Percentiles rank a stretch among this genome's conserved stretches.
Conservation (phyloP, 164 flowering plant species). For the Magnolia changhungtana region DNA sequence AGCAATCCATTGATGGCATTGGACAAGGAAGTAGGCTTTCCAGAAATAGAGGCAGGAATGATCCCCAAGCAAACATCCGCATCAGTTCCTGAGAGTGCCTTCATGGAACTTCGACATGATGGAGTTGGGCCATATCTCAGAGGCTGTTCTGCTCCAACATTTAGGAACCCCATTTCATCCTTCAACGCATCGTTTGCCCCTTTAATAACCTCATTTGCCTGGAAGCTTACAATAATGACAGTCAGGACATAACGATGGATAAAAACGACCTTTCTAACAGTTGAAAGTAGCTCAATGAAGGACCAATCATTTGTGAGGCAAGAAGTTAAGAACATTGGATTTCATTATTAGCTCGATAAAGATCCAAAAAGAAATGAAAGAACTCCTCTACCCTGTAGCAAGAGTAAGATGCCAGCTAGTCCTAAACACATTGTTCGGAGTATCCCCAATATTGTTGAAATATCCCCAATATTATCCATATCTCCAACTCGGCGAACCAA, state of each 20-base stretch:
- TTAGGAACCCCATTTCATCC: constrained; percentile 32
- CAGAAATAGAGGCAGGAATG: constrained; percentile 26
- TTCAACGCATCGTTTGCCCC: constrained; percentile 24
- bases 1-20: constrained; percentile 35
- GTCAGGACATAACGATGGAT: constrained; percentile 8
- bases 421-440: too few relatives aligned
- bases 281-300: neutral
- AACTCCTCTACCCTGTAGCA: too few relatives aligned
- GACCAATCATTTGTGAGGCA: neutral
- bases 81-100: constrained; percentile 24
- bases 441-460: too few relatives aligned
- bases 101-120: constrained; percentile 18
- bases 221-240: constrained; percentile 31
- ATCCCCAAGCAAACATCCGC: constrained; percentile 26
- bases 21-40: constrained; percentile 26
- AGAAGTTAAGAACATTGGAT: neutral
- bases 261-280: neutral
- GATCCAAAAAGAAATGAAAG: too few relatives aligned
- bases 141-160: constrained; percentile 20
- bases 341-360: too few relatives aligned
- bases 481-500: too few relatives aligned
- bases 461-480: too few relatives aligned
- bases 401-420: too few relatives aligned
- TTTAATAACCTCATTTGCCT: constrained; percentile 58
- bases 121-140: constrained; percentile 20